Conservation (phyloP, 2,329 filamentous ascomycete species). For the Cercospora sp. region DNA sequence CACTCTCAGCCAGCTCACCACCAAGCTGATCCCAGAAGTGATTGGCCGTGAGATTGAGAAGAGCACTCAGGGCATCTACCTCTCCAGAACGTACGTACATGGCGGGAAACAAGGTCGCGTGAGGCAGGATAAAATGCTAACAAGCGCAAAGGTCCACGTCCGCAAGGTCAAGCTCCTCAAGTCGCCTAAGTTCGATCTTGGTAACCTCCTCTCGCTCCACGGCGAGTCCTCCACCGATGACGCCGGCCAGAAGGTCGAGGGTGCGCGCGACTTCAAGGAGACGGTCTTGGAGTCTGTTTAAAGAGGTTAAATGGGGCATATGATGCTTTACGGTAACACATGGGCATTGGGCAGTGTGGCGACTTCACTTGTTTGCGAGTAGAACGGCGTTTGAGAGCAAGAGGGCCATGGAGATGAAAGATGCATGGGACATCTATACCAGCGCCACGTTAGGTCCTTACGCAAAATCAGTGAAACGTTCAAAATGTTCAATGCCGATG, state of each 20-base stretch:
- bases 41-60: slow-evolving; percentile 99
- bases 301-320: slow-evolving; percentile 40
- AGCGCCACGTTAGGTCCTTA: slow-evolving; percentile 30
- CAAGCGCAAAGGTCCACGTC: slow-evolving; percentile 79
- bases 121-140: slow-evolving; percentile 39
- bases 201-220: slow-evolving; percentile 92
- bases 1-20: slow-evolving; percentile 93
- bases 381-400: slow-evolving; percentile 32
- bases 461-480: slow-evolving; percentile 32
- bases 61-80: slow-evolving; percentile 98
- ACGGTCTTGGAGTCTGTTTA: slow-evolving; percentile 90
- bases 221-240: slow-evolving; percentile 96
- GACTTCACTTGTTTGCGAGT: slow-evolving; percentile 31
- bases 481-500: slow-evolving; percentile 22
- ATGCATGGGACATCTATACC: slow-evolving; percentile 27
- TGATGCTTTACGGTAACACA: slow-evolving; percentile 23
- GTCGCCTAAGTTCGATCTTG: slow-evolving; percentile 97
- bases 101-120: not conserved
- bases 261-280: slow-evolving; percentile 92
- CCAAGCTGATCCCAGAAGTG: slow-evolving; percentile 98
- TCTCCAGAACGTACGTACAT: slow-evolving; percentile 81
- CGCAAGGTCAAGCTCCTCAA: slow-evolving; percentile 99
- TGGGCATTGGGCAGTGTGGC: slow-evolving; percentile 29
- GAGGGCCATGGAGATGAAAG: slow-evolving; percentile 26
- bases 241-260: slow-evolving; percentile 93